Evolutionary conservation across 2,329 filamentous ascomycete genomes (phyloP).

Genomic region (Colletotrichum cuscutae): DNA sequence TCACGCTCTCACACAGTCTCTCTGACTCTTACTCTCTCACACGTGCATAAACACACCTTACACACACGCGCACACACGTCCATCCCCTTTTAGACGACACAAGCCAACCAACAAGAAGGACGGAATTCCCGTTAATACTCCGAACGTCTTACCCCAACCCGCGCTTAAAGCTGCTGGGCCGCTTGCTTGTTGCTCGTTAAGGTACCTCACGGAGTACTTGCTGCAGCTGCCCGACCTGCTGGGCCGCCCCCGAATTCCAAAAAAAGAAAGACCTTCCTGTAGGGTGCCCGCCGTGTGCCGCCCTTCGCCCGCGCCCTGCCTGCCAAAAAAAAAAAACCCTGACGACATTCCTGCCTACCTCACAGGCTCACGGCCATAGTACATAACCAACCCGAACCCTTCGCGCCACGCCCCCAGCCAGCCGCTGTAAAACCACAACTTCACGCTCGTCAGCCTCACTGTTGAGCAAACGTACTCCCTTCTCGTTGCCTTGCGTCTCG

Average conservation of each 20-base stretch:
- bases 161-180: not conserved
- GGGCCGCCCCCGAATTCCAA: constrained; percentile 15
- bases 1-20: not conserved
- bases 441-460: not conserved
- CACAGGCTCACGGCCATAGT: not conserved
- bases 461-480: not conserved
- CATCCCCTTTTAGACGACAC: not conserved
- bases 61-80: not conserved
- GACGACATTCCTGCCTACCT: constrained; percentile 31
- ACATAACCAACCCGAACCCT: constrained; percentile 12
- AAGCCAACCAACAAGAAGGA: not conserved
- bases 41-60: not conserved
- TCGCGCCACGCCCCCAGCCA: not conserved
- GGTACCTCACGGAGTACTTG: too few relatives aligned
- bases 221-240: constrained; percentile 25
- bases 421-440: not conserved
- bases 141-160: constrained; percentile 15
- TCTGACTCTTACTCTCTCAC: not conserved
- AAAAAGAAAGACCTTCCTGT: constrained; percentile 30
- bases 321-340: not conserved
- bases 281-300: not conserved
- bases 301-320: not conserved
- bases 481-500: not conserved
- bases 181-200: not conserved
- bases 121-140: not conserved